Evolutionary conservation across 805 yeast genomes (phyloP), one percentile per base, ranked within the genome.

Genomic region (Torulaspora microellipsoides): DNA sequence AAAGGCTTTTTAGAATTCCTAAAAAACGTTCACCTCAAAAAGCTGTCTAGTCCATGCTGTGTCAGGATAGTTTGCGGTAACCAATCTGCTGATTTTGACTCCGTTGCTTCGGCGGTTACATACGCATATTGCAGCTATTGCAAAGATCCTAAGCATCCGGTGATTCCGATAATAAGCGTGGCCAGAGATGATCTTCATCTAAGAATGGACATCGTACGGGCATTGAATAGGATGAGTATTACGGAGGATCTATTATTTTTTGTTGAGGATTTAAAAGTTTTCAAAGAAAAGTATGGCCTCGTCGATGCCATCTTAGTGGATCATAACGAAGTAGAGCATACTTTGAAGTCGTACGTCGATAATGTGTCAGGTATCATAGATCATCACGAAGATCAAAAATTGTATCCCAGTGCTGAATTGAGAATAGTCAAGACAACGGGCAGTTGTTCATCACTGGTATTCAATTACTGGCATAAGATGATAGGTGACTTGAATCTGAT

Each of bases 51-150:
- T 13, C 37, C 28, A n/a, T 32, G 42, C n/a, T 27, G 36, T 17
- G 39, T 34, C 34, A 44, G 38, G 23, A 51, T 59, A 12, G 61
- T 58, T 6, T 55, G 56, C 0, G 97, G 97, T 1, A 89, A 89
- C 58, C 93, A 88, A 56, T 78, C 93, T 4, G 90, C 93, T 46
- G 89, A 91, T 63, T 68, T 93, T 67, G 99, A 91, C 63, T 90
- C 97, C 0, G 83, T 89, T 27, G 76, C 87, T 1, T 75, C 83
- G 43, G 82, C 97, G 0, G 68, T 93, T 4, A 58, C 84, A 3
- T 85, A 81, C 56, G 81, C 96, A 0, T 87, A 77, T 55, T 46
- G 48, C 25, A 48, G 47, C 32, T 51, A 49, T 31, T 38, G 43
- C 4, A 56, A 53, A 9, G 55, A 67, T 36, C 66, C 68, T 13